Base-by-base conservation (phyloP, 2,329 filamentous ascomycete species). In the Penicillium hordei region DNA sequence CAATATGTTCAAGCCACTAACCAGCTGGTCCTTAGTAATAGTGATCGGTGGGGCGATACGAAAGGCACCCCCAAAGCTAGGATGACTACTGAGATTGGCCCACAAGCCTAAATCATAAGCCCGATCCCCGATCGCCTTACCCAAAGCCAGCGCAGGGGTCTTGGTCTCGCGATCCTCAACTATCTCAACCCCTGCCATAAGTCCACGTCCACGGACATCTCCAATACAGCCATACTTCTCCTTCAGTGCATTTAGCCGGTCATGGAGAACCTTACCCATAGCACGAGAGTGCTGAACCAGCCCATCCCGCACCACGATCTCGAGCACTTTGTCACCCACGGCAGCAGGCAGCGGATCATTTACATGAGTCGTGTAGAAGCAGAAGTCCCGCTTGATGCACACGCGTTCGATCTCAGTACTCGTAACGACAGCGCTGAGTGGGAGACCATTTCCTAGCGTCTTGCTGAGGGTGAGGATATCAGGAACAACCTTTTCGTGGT, bases 391-490 rank as follows among this genome's bases (percentile, higher is more conserved):
- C 19, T 83, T 78, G 6, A 71, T 68, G 29, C 79, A 81, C 1
- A 76, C 75, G 2, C 72, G 69, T 39, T 80, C 83, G 44, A 88
- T 84, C 33, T 79, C 74, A 6, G 77, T 73, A 42, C 79, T 83
- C 0, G 84, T 86, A 2, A 83, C 75, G 0, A 87, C 82, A 0
- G 84, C 81, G 46, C 79, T 81, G 3, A 87, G 73, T 0, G 85
- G 84, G 0, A 88, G 71, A 0, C 85, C 84, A 64, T 84, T 84
- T 0, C 84, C 85, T 0, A 87, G 74, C 0, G 84, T 87, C 69
- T 87, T 87, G 64, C 81, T 84, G 6, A 88, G 72, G 0, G 82
- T 83, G 7, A 87, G 70, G 29, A 89, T 86, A 62, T 89, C 76
- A 8, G 83, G 78, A 21, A 83, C 73, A 13, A 82, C 75, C 25